Conservation (phyloP, 176 grass and related monocot species). For the Ananas comosus region DNA sequence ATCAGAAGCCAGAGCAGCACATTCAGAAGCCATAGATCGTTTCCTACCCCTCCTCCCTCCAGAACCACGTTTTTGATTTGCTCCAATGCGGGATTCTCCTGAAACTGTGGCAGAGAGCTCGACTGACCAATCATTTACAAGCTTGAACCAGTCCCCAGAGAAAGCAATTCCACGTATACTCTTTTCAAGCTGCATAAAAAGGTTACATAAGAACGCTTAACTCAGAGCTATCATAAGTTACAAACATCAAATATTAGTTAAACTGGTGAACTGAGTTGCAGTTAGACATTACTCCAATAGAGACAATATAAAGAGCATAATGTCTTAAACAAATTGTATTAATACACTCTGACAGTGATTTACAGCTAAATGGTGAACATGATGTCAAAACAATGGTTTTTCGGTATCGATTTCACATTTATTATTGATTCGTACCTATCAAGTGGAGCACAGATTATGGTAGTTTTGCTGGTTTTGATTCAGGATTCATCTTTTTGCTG, state of each 20-base stretch:
- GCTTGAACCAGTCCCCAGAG: conserved; percentile 69
- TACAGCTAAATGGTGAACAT: no score
- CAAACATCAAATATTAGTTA: neutral
- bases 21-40: conserved; percentile 44
- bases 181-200: conserved; percentile 60
- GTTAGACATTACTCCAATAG: neutral
- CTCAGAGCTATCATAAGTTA: neutral
- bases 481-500: no score
- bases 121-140: conserved; percentile 51
- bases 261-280: neutral
- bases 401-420: no score
- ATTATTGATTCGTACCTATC: no score
- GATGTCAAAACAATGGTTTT: no score
- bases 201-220: neutral
- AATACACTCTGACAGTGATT: no score
- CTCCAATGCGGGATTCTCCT: conserved; percentile 44
- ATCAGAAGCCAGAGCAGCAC: conserved; percentile 40
- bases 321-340: neutral
- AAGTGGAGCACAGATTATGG: no score
- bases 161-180: conserved; percentile 78
- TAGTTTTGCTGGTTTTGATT: no score
- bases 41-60: conserved; percentile 57
- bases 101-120: conserved; percentile 35
- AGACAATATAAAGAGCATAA: neutral
- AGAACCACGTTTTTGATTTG: conserved; percentile 65